Evolutionary conservation across 768 basidiomycete species (phyloP), one percentile per base, ranked within the genome.

Genomic region (Mrakia frigida): DNA sequence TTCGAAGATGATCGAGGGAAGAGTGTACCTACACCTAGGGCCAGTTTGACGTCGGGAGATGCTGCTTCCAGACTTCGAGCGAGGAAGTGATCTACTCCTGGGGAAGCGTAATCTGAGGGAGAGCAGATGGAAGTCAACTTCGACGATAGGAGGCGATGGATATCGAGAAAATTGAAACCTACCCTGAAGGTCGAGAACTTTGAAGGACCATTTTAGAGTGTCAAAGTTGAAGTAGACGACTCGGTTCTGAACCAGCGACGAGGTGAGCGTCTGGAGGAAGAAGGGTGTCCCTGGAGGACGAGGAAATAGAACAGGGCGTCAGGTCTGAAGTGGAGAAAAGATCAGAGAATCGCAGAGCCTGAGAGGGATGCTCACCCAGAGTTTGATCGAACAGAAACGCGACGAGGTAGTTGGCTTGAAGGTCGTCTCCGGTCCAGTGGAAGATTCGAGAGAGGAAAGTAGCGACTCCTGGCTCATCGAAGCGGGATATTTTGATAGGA

Each of bases 361-460:
- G 43, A 16, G 46, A 50, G n/a, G 25, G 56, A 56, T n/a, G n/a
- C n/a, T n/a, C n/a, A 56, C 56, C 56, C 25, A 56, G n/a, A 10
- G 56, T 56, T 7, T 56, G 56, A 10, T 56, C 56, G 56, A 56
- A 56, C 9, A 56, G 13, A 25, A 56, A 56, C 25, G 56, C 56
- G 23, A 56, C 56, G 7, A 56, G 23, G 56, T 56, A 56, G 56
- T 56, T 56, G 6, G 56, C 56, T 14, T 56, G 56, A 0, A 56
- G 52, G 33, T 74, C 31, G 16, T 59, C 53, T 13, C 50, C 63
- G 2, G 35, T 39, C 61, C 63, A 50, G 13, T 67, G 50, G 46
- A 74, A 74, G 46, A 61, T 65, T 25, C 33, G 41, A 39, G 63
- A 50, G 9, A 74, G 43, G 74, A 61, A 74, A 0, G 28, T 63